Evolutionary conservation across 176 grass and related monocot species (phyloP).

Genomic region (Rhynchospora breviuscula): DNA sequence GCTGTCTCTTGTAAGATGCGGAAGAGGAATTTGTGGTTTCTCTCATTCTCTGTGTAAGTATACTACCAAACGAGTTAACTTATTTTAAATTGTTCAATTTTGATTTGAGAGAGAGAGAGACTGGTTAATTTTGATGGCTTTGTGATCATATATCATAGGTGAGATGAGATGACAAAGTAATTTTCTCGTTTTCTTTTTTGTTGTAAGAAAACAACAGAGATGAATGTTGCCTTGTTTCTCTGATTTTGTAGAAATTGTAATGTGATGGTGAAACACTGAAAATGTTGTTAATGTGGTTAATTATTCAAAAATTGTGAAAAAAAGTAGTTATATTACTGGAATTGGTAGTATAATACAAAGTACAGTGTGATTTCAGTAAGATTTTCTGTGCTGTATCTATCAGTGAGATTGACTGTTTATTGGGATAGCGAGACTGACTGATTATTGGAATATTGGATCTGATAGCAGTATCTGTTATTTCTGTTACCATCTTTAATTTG

Average conservation of each 20-base stretch:
- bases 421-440: neutral
- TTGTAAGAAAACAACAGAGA: neutral
- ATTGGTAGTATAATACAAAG: neutral
- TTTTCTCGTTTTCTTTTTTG: neutral
- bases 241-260: neutral
- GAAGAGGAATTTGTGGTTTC: conserved; percentile 42
- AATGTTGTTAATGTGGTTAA: neutral
- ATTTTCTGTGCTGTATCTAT: neutral
- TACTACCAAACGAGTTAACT: neutral
- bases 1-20: conserved; percentile 34
- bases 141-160: neutral
- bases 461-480: neutral
- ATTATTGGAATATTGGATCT: neutral
- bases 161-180: neutral
- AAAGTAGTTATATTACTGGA: neutral
- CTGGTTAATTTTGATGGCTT: neutral
- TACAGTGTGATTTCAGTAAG: neutral
- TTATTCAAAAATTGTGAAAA: neutral
- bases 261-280: neutral
- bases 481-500: neutral
- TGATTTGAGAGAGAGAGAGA: neutral
- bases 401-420: neutral
- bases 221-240: neutral
- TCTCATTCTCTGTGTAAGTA: neutral
- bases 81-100: neutral